Evolutionary conservation across 202 grass and related monocot species (phyloP).

Genomic region (Panicum hallii): DNA sequence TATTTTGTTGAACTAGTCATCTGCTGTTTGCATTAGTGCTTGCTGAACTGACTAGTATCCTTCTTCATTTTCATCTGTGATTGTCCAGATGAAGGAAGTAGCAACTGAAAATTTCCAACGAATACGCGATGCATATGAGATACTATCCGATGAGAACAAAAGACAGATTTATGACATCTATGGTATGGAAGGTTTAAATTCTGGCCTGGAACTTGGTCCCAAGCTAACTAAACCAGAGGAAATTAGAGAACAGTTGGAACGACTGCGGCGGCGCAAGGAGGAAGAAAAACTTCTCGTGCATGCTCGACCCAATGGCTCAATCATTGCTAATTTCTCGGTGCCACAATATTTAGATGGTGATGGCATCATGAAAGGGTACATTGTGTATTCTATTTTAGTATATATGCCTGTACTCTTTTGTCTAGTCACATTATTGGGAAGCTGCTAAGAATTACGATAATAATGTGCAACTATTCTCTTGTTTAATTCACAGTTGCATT

Average conservation of each 20-base stretch:
- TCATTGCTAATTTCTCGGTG: slow-evolving; percentile 75
- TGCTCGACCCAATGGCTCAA: slow-evolving; percentile 59
- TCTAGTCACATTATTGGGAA: not conserved
- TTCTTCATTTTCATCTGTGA: slow-evolving; percentile 32
- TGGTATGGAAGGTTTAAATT: slow-evolving; percentile 96
- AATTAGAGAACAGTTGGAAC: slow-evolving; percentile 88
- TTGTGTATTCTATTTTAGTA: slow-evolving; percentile 41
- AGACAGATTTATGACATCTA: slow-evolving; percentile 98
- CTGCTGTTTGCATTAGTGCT: slow-evolving; percentile 17
- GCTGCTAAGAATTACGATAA: slow-evolving; percentile 31
- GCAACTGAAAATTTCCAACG: slow-evolving; percentile 96
- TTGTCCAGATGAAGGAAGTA: slow-evolving; percentile 90
- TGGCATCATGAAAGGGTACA: slow-evolving; percentile 88
- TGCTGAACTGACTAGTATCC: slow-evolving; percentile 34
- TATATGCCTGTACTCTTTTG: not conserved
- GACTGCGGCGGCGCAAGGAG: slow-evolving; percentile 70
- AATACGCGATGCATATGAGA: slow-evolving; percentile 89
- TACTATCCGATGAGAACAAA: slow-evolving; percentile 87
- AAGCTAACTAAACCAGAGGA: slow-evolving; percentile 89
- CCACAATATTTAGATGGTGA: slow-evolving; percentile 75
- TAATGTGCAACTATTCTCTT: slow-evolving; percentile 25
- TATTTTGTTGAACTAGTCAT: slow-evolving; percentile 36
- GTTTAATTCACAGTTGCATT: slow-evolving; percentile 4
- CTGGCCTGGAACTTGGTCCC: slow-evolving; percentile 90
- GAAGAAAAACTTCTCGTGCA: slow-evolving; percentile 75